A percentile compares a stretch with the other conserved stretches of the same genome.
These are phyloP conservation scores for Solanum hybrid DNA, from an alignment of 305 asterid genomes.

Conservation along the genomic window DNA sequence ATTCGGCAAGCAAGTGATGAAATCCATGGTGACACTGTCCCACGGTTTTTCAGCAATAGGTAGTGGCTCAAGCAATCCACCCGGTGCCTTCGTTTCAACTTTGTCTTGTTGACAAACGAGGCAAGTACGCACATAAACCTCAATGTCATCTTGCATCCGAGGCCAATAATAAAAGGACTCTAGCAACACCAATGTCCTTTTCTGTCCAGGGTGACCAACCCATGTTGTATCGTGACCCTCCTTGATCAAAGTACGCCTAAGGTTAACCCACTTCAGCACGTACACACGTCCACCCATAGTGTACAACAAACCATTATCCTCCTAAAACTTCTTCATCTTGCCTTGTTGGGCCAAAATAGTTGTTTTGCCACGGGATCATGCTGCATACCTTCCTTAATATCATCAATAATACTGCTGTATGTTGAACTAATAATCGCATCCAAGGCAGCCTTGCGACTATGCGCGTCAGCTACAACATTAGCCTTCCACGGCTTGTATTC, in stretches of 20 bases:
- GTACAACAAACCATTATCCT: background rate
- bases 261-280: background rate
- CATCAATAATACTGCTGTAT: background rate
- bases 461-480: background rate
- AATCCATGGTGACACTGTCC: background rate
- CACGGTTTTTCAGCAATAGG: background rate
- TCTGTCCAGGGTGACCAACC: background rate
- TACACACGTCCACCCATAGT: background rate
- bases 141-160: background rate
- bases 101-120: background rate
- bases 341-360: background rate
- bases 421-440: background rate
- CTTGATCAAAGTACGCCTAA: too few species aligned
- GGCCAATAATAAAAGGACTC: background rate
- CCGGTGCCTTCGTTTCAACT: background rate
- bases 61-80: background rate
- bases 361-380: background rate
- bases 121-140: background rate
- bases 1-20: background rate
- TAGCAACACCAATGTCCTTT: too few species aligned
- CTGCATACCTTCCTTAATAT: background rate
- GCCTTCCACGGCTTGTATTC: background rate
- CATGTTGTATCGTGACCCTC: background rate
- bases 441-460: background rate
- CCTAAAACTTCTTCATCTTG: too few species aligned